Conservation (phyloP, 2,329 filamentous ascomycete species). For the Aspergillus hiratsukae region DNA sequence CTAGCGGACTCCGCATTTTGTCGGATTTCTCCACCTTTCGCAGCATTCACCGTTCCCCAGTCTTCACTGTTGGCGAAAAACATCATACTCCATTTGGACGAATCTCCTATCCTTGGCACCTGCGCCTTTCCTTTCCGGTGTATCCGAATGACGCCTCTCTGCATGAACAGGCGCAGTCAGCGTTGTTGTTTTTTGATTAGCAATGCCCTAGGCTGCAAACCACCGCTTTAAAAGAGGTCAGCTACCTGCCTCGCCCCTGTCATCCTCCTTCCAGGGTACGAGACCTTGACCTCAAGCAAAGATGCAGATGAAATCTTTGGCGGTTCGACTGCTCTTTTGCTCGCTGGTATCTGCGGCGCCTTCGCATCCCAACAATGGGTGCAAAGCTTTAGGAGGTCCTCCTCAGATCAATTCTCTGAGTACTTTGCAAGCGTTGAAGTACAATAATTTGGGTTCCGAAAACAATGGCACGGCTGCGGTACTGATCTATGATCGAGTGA, state of each 20-base stretch:
- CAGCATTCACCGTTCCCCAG: neutral
- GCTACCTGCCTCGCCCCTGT: neutral
- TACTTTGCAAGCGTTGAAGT: slow-evolving; percentile 19
- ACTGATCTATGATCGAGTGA: slow-evolving; percentile 12
- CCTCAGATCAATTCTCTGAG: slow-evolving; percentile 12
- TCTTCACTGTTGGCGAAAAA: neutral
- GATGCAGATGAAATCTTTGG: slow-evolving; percentile 11
- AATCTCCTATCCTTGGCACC: neutral
- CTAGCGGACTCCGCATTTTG: neutral
- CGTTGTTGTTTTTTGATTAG: neutral
- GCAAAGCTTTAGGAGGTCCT: neutral
- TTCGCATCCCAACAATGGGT: neutral
- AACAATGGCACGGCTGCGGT: slow-evolving; percentile 24
- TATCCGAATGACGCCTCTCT: neutral
- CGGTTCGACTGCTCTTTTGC: slow-evolving; percentile 9
- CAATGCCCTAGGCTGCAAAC: neutral
- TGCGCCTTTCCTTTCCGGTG: neutral
- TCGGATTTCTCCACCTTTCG: neutral
- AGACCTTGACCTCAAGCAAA: neutral
- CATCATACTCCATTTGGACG: neutral
- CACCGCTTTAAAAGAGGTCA: neutral
- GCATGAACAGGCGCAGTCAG: neutral
- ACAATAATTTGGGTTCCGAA: slow-evolving; percentile 20
- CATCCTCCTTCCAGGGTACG: neutral
- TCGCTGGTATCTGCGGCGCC: slow-evolving; percentile 8